Base-by-base conservation (phyloP, 2,329 filamentous ascomycete species). In the Pezizomycotina sp. region DNA sequence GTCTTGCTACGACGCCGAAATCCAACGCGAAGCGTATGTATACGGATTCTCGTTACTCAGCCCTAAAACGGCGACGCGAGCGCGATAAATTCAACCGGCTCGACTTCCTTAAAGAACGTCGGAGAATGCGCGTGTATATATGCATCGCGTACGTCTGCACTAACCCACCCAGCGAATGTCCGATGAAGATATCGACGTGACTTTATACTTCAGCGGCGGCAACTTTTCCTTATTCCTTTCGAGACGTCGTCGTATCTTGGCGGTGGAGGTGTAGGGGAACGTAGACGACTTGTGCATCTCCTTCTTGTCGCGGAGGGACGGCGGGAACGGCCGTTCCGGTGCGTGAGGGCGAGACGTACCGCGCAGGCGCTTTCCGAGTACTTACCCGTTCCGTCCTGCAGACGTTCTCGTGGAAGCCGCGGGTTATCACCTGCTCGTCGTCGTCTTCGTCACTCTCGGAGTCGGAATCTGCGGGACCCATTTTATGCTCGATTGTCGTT, bases 21-120 rank as follows among this genome's bases (percentile, higher is more conserved):
- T 98, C 89, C 3, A 98, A 63, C 0, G 89, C 89, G 56, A 98
- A 95, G 52, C 84, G 92, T 57, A 98, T 80, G 55, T 98, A 98
- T 38, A 95, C 0, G 89, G 89, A 50, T 98, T 98, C 55, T 98
- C 89, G 55, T 98, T 93, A 57, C 86, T 95, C 23, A 95, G 62
- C 0, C 86, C 86, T 1, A 95, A 61, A 93, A 82, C 0, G 86
- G 86, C 1, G 84, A 77, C 10, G 86, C 84, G 48, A 95, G 62
- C 18, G 78, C 68, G 47, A 95, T 77, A 53, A 95, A 95, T 54
- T 93, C 93, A 55, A 92, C 64, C 0, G 86, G 86, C 46, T 73
- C 69, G 50, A 93, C 92, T 4, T 73, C 62, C 31, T 84, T 68
- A 51, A 95, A 95, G 55, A 95, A 95, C 6, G 75, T 62, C 1